Conservation (phyloP, 768 basidiomycete species). For the Cystofilobasidium ferigula region DNA sequence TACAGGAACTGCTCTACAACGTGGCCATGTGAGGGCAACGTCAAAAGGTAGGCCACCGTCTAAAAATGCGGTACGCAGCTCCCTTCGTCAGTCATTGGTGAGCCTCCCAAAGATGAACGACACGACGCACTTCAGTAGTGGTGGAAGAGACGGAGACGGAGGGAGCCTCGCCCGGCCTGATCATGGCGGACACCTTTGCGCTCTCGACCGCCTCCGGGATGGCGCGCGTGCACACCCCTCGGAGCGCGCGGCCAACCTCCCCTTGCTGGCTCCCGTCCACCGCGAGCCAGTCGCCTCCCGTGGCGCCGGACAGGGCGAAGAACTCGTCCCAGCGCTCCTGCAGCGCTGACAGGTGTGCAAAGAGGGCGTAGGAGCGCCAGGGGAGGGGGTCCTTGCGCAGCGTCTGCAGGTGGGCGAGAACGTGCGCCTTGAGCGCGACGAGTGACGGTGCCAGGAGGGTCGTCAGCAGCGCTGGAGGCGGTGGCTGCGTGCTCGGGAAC, state of each 20-base stretch:
- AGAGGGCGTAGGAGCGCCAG: conserved; percentile 19
- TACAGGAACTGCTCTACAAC: conserved; percentile 12
- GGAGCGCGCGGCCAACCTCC: not conserved
- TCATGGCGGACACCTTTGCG: conserved; percentile 8
- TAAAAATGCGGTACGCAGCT: too few species aligned
- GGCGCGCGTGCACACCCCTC: conserved; percentile 5
- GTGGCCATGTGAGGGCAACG: not conserved
- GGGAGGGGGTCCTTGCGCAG: conserved; percentile 13
- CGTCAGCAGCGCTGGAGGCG: not conserved
- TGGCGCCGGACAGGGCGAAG: not conserved
- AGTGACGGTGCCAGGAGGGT: conserved; percentile 11
- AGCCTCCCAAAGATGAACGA: not conserved
- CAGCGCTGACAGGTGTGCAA: not conserved
- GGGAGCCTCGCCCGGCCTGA: conserved; percentile 8
- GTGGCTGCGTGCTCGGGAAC: not conserved
- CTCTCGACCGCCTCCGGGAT: conserved; percentile 22
- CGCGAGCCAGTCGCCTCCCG: not conserved
- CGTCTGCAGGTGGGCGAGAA: not conserved
- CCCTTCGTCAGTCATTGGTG: not conserved
- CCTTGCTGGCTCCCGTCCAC: not conserved
- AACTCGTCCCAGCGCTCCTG: conserved; percentile 8
- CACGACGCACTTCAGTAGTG: not conserved
- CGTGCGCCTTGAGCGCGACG: not conserved
- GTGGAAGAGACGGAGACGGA: not conserved
- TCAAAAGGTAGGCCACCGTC: conserved; percentile 20